Conservation (phyloP, 1,284 basidiomycete species). For the Ustilago nuda region DNA sequence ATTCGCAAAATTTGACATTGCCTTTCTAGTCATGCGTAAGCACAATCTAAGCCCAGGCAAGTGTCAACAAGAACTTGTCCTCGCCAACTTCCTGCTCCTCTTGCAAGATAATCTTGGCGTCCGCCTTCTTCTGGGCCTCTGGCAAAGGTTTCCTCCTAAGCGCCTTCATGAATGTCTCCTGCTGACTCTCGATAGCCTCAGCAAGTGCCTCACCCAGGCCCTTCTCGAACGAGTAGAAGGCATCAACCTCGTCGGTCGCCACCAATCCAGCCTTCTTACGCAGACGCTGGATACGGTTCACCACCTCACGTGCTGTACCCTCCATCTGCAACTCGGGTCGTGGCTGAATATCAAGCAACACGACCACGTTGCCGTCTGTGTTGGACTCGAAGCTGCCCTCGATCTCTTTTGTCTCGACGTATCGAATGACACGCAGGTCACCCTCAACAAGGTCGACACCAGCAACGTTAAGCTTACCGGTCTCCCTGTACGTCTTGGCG, state of each 20-base stretch:
- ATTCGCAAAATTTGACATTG: not conserved
- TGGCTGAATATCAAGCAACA: constrained; percentile 87
- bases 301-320: constrained; percentile 88
- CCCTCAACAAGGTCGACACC: constrained; percentile 90
- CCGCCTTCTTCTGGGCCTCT: constrained; percentile 69
- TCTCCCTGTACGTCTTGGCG: constrained; percentile 82
- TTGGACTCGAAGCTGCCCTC: constrained; percentile 79
- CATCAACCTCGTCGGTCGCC: constrained; percentile 91
- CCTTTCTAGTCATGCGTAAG: constrained; percentile 1
- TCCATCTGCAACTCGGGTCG: constrained; percentile 88
- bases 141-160: constrained; percentile 74
- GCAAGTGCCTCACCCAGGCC: constrained; percentile 75
- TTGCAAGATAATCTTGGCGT: constrained; percentile 76
- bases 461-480: constrained; percentile 84
- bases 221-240: constrained; percentile 86
- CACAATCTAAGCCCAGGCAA: constrained; percentile 57
- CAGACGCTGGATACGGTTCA: constrained; percentile 94
- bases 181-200: constrained; percentile 78
- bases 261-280: constrained; percentile 95
- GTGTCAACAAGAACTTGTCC: constrained; percentile 76
- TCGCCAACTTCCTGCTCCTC: constrained; percentile 90
- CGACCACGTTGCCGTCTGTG: constrained; percentile 93
- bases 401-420: constrained; percentile 76
- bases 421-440: constrained; percentile 90
- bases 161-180: constrained; percentile 81